These are phyloP conservation scores for Russula virescens DNA, from an alignment of 768 basidiomycete genomes.

Conservation along the genomic window DNA sequence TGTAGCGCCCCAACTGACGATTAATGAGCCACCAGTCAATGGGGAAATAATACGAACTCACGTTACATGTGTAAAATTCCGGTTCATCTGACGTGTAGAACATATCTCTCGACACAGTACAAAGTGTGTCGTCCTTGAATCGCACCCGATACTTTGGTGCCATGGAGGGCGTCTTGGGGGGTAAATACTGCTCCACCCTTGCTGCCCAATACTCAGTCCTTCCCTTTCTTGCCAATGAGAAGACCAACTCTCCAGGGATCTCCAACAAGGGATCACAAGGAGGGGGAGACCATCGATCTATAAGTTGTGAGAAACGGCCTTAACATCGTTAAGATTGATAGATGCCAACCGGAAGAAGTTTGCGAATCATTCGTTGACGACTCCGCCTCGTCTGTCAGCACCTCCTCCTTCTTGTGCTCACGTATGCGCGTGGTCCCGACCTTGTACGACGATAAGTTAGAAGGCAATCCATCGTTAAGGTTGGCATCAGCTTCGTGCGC, in stretches of 20 bases:
- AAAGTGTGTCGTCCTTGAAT: conserved; percentile 51
- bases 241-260: conserved; percentile 63
- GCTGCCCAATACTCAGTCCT: conserved; percentile 60
- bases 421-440: background rate
- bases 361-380: background rate
- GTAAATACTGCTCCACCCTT: conserved; percentile 46
- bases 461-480: conserved; percentile 23
- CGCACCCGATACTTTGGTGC: conserved; percentile 47
- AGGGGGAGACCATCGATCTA: conserved; percentile 36
- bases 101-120: conserved; percentile 40
- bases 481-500: conserved; percentile 20
- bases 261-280: conserved; percentile 44
- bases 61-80: conserved; percentile 60
- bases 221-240: conserved; percentile 42
- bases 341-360: conserved; percentile 10
- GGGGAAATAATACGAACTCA: conserved; percentile 27
- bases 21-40: background rate
- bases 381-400: background rate
- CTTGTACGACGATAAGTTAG: conserved; percentile 20
- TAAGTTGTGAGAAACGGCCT: conserved; percentile 6
- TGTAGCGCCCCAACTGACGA: conserved; percentile 49
- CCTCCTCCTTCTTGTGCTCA: background rate
- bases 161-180: conserved; percentile 35
- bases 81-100: conserved; percentile 56
- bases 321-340: conserved; percentile 20